phyloP scores from a whole-genome alignment of 108 stramenopile species.

The Seminavis robusta region DNA sequence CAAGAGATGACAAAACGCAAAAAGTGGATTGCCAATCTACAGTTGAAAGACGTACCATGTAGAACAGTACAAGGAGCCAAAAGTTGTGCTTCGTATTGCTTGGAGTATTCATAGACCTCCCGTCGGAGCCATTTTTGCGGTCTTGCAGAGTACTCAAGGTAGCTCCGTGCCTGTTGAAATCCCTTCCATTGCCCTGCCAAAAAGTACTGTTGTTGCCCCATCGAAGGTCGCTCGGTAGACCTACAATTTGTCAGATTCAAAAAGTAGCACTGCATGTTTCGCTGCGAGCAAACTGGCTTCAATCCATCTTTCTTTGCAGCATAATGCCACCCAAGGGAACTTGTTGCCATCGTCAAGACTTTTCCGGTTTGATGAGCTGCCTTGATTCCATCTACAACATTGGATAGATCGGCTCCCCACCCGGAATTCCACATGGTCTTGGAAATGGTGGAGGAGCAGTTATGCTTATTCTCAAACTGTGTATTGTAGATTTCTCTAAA shows the following conservation, averaged over 20 bases:
- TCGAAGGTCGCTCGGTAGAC: neutral
- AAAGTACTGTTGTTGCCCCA: neutral
- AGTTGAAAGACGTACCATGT: slow-evolving; percentile 16
- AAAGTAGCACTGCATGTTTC: slow-evolving; percentile 12
- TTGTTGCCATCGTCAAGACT: no score
- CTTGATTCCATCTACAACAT: slow-evolving; percentile 1
- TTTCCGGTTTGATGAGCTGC: no score
- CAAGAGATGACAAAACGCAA: neutral
- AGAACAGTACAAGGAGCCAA: slow-evolving; percentile 3
- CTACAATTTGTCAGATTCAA: neutral
- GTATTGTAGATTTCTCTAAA: neutral
- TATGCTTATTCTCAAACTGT: neutral
- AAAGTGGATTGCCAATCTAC: slow-evolving; percentile 15
- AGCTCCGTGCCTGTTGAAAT: no score
- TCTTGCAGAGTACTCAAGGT: no score
- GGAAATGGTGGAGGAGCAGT: neutral
- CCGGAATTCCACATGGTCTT: slow-evolving; percentile 2
- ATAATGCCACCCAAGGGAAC: no score
- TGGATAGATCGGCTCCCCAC: slow-evolving; percentile 2
- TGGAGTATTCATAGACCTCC: no score
- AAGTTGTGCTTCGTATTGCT: neutral
- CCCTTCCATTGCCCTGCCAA: neutral
- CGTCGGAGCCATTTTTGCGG: no score
- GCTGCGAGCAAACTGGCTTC: neutral
- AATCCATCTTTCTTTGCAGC: neutral